phyloP scores from a whole-genome alignment of 2,329 filamentous ascomycete species.

The Chaetomium olivaceum region DNA sequence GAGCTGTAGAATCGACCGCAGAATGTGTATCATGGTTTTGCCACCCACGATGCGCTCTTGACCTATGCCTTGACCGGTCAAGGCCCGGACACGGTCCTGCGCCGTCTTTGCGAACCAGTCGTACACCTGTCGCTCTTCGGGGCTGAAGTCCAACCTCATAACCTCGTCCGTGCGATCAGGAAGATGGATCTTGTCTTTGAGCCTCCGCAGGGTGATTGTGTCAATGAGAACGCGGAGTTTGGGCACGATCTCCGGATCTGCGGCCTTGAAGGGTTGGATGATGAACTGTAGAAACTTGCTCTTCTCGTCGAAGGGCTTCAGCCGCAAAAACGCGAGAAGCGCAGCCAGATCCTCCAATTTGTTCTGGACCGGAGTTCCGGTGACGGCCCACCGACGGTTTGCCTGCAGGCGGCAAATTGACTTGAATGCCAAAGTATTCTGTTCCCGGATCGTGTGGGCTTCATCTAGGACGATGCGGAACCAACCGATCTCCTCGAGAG shows the following conservation, averaged over 20 bases:
- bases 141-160: conserved; percentile 71
- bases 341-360: conserved; percentile 86
- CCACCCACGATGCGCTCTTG: conserved; percentile 71
- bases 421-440: conserved; percentile 77
- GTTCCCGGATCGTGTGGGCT: conserved; percentile 90
- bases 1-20: conserved; percentile 86
- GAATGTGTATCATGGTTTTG: conserved; percentile 87
- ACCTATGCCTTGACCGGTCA: conserved; percentile 57
- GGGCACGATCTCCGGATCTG: conserved; percentile 78
- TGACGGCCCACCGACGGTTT: conserved; percentile 91
- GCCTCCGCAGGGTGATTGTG: conserved; percentile 86
- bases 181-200: conserved; percentile 88
- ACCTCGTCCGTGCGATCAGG: conserved; percentile 72
- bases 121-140: conserved; percentile 75
- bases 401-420: conserved; percentile 79
- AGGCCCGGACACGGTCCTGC: conserved; percentile 73
- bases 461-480: conserved; percentile 94
- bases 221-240: conserved; percentile 88
- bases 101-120: conserved; percentile 82
- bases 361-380: conserved; percentile 94
- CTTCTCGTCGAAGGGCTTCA: conserved; percentile 82
- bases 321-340: conserved; percentile 78
- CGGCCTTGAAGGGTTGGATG: conserved; percentile 80
- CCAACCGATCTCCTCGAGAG: conserved; percentile 80
- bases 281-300: conserved; percentile 77